Base-by-base conservation (phyloP, 1,284 basidiomycete genomes). In the Dichomitus squalens region DNA sequence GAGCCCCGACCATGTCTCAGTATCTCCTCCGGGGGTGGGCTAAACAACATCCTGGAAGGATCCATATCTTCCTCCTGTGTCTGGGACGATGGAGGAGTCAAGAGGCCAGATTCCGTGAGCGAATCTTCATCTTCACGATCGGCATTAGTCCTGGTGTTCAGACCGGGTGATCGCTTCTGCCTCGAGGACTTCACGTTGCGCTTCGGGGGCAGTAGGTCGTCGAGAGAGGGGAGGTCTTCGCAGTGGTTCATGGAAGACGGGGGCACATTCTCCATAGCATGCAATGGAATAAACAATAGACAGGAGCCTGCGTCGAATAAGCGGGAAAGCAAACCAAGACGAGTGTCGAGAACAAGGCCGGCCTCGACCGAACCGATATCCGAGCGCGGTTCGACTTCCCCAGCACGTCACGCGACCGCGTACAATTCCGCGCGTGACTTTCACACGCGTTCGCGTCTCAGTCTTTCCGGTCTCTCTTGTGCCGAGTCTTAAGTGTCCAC, bases 1-100 rank as follows among this genome's bases (percentile, higher is more conserved):
- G 59, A 59, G 36, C 49, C 49, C 25, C 59, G 50, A 38, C 31
- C 50, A 38, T 58, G 58, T 16, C 72, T 66, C 7, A 78, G 63
- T 9, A 65, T 64, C 57, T 78, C 76, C 56, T 80, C 78, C n/a
- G 78, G 78, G 5, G 78, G 78, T 2, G 78, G 78, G 53, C 78
- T 79, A 51, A 79, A 79, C 9, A 80, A 65, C 64, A 73, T 75
- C 50, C 61, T 64, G 8, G 69, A 61, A 9, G 68, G 61, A 34
- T 71, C 66, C 31, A 64, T 57, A 14, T 64, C 66, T 12, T 65
- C 53, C 0, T 64, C 57, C 11, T 58, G 59, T 35, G 57, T 49
- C 29, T 68, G 69, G 3, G 72, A 70, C 1, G 66, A 59, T 27
- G 70, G 69, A 0, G 70, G 69, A 8, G 71, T 74, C 39, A 67